phyloP scores from a whole-genome alignment of 2,329 filamentous ascomycete genomes.

The Cladosporium velox region DNA sequence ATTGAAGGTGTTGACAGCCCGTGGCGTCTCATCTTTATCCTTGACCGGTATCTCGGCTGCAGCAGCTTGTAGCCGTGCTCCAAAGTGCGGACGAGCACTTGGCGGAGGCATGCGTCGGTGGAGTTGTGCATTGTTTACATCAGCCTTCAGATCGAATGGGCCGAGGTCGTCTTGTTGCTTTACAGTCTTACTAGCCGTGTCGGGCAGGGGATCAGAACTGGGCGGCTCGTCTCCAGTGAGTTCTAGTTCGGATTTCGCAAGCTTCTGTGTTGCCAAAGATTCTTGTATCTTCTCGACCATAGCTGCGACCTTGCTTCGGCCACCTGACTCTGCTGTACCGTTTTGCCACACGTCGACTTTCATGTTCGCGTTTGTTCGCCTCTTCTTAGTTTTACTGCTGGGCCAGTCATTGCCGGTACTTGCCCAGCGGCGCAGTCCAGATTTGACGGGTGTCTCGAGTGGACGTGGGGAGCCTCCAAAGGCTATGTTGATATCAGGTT shows the following conservation, averaged over 20 bases:
- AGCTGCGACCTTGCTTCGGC: constrained; percentile 37
- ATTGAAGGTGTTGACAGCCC: not conserved
- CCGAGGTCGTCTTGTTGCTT: not conserved
- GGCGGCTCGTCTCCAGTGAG: constrained; percentile 40
- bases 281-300: constrained; percentile 50
- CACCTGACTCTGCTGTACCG: constrained; percentile 33
- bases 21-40: not conserved
- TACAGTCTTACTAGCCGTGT: constrained; percentile 27
- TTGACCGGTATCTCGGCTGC: not conserved
- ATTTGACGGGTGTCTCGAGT: constrained; percentile 46
- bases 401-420: constrained; percentile 55
- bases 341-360: constrained; percentile 41
- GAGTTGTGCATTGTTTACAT: not conserved
- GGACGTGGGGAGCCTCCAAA: constrained; percentile 51
- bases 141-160: not conserved
- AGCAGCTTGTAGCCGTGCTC: not conserved
- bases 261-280: constrained; percentile 41
- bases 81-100: constrained; percentile 5
- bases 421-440: constrained; percentile 52
- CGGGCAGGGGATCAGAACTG: constrained; percentile 51
- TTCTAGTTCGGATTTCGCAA: constrained; percentile 25
- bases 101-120: not conserved
- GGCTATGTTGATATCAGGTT: constrained; percentile 47
- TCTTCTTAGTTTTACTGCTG: constrained; percentile 42
- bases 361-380: constrained; percentile 38